A percentile compares a stretch with the other conserved stretches of the same genome.
These are phyloP conservation scores for Candida sithepensis DNA, from an alignment of 805 yeast species.

Conservation along the genomic window DNA sequence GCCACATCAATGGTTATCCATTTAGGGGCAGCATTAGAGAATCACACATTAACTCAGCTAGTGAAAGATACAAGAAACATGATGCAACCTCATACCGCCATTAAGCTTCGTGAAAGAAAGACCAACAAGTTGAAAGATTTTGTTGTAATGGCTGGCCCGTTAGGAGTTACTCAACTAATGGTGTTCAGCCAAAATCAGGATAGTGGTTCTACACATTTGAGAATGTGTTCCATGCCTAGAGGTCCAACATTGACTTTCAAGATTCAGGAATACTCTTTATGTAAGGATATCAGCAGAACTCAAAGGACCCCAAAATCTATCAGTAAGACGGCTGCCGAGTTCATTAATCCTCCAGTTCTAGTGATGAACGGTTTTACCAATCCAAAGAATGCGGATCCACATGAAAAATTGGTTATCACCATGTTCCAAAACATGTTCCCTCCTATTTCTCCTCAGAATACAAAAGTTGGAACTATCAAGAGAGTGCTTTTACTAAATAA, in stretches of 20 bases:
- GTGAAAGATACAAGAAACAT: constrained; percentile 83
- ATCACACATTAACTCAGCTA: constrained; percentile 78
- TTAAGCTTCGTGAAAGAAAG: constrained; percentile 80
- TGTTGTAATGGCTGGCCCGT: constrained; percentile 97
- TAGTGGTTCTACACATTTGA: constrained; percentile 74
- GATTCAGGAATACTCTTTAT: constrained; percentile 70
- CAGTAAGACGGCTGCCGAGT: constrained; percentile 60
- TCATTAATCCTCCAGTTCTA: constrained; percentile 77
- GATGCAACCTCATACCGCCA: constrained; percentile 97
- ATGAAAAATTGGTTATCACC: constrained; percentile 81
- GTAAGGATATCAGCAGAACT: constrained; percentile 70
- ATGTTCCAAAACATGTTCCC: constrained; percentile 96
- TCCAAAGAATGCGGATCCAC: constrained; percentile 57
- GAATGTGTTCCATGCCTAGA: constrained; percentile 83
- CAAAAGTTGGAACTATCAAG: constrained; percentile 69
- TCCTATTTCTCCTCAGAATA: constrained; percentile 81
- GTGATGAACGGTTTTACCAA: constrained; percentile 89
- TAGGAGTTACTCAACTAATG: constrained; percentile 86
- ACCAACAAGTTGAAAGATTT: constrained; percentile 86
- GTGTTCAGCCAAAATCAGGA: constrained; percentile 78
- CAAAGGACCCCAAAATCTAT: constrained; percentile 78
- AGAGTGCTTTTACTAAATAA: constrained; percentile 83
- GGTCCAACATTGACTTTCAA: constrained; percentile 92
- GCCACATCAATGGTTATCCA: constrained; percentile 95
- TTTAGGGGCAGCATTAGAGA: constrained; percentile 68